Evolutionary conservation across 352 stramenopile species (phyloP), one percentile per base, ranked within the genome.

Genomic region (Globisporangium spiculum): DNA sequence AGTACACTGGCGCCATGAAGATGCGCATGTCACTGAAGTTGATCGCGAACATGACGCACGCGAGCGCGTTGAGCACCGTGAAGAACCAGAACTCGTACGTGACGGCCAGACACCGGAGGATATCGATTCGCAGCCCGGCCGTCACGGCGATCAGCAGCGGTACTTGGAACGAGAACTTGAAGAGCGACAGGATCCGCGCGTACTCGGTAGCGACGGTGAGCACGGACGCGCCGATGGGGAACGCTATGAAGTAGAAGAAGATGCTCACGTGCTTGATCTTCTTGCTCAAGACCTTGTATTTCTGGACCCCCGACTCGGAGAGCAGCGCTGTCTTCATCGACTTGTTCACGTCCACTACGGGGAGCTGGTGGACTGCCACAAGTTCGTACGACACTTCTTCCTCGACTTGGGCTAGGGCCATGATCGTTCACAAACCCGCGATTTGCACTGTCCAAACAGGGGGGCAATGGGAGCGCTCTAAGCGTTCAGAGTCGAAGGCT

Each of bases 21-120:
- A 66, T 38, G 12, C 74, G 61, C 20, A 60, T 12, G 56, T 80
- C 76, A 0, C 46, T 41, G 4, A 83, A 41, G 26, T 73, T 55
- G 4, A 64, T 1, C 10, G 57, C 53, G 48, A 77, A 69, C 20
- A 79, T 34, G 1, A 60, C 18, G 12, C 66, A 67, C 5, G 66
- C 65, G 7, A 63, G 20, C 1, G 61, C 32, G 32, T 71, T 73
- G 4, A 78, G 41, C 3, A 65, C 30, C 38, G 71, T 65, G 57
- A 80, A 77, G 67, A 80, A 79, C 74, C 74, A 83, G 38, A 79
- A 77, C 34, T 83, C 76, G 71, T 83, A 79, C 8, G 74, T 77
- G 32, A 5, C 10, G 6, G 69, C 52, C 24, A 41, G 64, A 18
- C 53, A 65, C 26, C 24, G 46, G 3, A 62, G 56, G 9, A 62